A percentile compares a stretch with the other conserved stretches of the same genome.
phyloP scores from a whole-genome alignment of 306 rosid species.

The Vigna mungo region DNA sequence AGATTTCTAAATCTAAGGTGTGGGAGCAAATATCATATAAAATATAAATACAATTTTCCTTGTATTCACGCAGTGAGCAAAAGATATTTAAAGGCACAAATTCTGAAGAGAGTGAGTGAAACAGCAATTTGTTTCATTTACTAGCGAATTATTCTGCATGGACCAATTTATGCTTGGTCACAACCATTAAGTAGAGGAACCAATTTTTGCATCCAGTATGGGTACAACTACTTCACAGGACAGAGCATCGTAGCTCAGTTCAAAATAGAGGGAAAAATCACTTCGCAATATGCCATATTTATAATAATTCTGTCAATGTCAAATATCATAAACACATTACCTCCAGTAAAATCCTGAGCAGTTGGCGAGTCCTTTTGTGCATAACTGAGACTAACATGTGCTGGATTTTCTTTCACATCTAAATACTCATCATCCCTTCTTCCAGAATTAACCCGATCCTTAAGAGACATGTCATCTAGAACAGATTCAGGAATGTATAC shows the following conservation, averaged over 20 bases:
- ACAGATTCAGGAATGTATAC: conserved; percentile 50
- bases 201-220: not conserved
- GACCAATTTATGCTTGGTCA: not conserved
- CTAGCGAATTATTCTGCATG: not conserved
- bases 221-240: not conserved
- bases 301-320: not conserved
- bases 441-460: conserved; percentile 45
- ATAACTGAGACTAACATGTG: conserved; percentile 40
- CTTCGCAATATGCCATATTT: conserved; percentile 7
- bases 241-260: conserved; percentile 26
- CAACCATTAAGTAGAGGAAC: not conserved
- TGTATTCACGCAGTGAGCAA: not conserved
- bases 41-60: not conserved
- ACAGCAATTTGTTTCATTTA: not conserved
- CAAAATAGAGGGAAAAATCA: conserved; percentile 35
- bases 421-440: conserved; percentile 45
- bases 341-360: conserved; percentile 51
- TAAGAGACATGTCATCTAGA: conserved; percentile 45
- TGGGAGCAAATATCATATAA: not conserved
- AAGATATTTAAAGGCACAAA: not conserved
- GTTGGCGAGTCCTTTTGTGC: conserved; percentile 43
- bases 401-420: conserved; percentile 39
- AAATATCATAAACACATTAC: conserved; percentile 50
- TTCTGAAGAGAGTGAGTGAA: not conserved
- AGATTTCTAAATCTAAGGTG: conserved; percentile 6